These are phyloP conservation scores for Begonia loranthoides DNA, from an alignment of 306 rosid species.

Conservation along the genomic window DNA sequence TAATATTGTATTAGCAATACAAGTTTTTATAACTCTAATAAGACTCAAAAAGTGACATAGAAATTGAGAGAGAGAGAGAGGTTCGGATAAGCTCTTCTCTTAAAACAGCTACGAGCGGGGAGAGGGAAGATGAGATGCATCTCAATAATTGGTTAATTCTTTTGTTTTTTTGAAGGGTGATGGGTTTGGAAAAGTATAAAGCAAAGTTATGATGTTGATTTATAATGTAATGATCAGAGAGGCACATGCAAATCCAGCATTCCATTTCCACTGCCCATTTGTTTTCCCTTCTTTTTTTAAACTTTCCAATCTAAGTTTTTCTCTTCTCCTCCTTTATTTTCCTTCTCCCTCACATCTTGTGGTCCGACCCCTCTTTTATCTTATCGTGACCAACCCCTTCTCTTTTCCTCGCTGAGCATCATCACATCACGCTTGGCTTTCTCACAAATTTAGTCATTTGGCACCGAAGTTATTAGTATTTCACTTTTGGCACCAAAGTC, in stretches of 20 bases:
- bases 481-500: too few relatives aligned
- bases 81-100: too few relatives aligned
- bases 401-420: conserved; percentile 39
- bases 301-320: not conserved
- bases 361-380: conserved; percentile 38
- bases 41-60: too few relatives aligned
- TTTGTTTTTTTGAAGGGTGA: conserved; percentile 17
- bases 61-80: too few relatives aligned
- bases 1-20: too few relatives aligned
- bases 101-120: too few relatives aligned
- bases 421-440: conserved; percentile 39
- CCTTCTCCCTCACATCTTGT: conserved; percentile 33
- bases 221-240: conserved; percentile 35
- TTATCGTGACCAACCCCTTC: conserved; percentile 32
- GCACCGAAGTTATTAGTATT: too few relatives aligned
- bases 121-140: conserved; percentile 20
- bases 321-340: conserved; percentile 8
- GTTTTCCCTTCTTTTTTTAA: conserved; percentile 5
- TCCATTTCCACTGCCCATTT: conserved; percentile 22
- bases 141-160: conserved; percentile 64
- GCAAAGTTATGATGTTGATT: conserved; percentile 42
- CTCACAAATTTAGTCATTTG: too few relatives aligned
- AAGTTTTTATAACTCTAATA: too few relatives aligned
- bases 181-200: conserved; percentile 30
- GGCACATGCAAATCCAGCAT: conserved; percentile 69